These are phyloP conservation scores for Chaetomiaceae sp. DNA, from an alignment of 2,329 filamentous ascomycete genomes.

Conservation along the genomic window DNA sequence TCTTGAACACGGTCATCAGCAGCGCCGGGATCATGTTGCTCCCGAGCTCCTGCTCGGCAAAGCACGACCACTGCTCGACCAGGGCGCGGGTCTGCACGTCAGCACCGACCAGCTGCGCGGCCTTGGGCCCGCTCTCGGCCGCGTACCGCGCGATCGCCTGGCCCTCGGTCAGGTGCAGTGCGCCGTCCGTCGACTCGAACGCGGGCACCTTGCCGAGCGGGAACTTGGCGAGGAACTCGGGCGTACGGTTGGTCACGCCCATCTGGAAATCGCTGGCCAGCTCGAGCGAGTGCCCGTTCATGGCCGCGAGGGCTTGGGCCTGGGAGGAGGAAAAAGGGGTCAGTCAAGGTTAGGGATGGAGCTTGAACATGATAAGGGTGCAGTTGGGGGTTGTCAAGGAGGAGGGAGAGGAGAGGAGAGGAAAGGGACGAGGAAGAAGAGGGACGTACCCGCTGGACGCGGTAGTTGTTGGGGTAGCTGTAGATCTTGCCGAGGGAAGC, in stretches of 20 bases:
- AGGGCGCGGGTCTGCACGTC: conserved; percentile 37
- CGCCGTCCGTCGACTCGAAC: conserved; percentile 43
- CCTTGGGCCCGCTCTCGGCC: conserved; percentile 40
- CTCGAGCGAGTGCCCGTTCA: conserved; percentile 38
- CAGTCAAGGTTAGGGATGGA: background rate
- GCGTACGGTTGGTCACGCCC: conserved; percentile 38
- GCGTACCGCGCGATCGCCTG: conserved; percentile 45
- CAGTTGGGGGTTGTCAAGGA: too few relatives aligned
- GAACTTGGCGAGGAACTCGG: conserved; percentile 46
- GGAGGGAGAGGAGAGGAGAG: background rate
- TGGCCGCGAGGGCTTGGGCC: conserved; percentile 32
- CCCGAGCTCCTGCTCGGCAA: conserved; percentile 35
- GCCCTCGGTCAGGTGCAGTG: conserved; percentile 39
- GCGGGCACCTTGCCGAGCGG: conserved; percentile 48
- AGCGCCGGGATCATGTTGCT: conserved; percentile 22
- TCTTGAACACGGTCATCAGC: conserved; percentile 30
- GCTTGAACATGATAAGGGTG: too few relatives aligned
- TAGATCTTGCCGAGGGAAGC: conserved; percentile 38
- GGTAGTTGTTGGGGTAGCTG: conserved; percentile 35
- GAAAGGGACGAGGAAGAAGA: background rate
- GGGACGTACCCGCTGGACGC: conserved; percentile 33
- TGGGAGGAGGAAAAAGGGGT: too few relatives aligned
- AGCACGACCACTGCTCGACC: conserved; percentile 43
- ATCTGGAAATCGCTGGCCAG: conserved; percentile 36
- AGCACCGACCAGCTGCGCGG: conserved; percentile 40